These are phyloP conservation scores for Amanita thiersii DNA, from an alignment of 768 basidiomycete genomes.

Conservation along the genomic window DNA sequence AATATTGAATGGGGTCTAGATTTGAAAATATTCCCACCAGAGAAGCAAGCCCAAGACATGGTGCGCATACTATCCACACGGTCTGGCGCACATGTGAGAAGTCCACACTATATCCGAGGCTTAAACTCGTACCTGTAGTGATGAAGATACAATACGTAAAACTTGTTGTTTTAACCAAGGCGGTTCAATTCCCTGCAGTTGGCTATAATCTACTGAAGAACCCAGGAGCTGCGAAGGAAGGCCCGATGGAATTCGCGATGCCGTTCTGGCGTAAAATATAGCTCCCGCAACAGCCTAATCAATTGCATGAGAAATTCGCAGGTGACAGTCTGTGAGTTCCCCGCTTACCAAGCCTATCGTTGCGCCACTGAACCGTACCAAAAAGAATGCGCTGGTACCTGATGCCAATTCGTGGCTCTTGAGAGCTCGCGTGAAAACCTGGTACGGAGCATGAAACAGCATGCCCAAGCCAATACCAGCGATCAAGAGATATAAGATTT, in stretches of 20 bases:
- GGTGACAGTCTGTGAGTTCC: too few species aligned
- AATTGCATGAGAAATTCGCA: slow-evolving; percentile 10
- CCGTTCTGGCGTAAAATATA: slow-evolving; percentile 52
- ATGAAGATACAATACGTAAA: slow-evolving; percentile 45
- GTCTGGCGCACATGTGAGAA: slow-evolving; percentile 28
- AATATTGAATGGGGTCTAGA: background rate
- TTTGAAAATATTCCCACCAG: slow-evolving; percentile 32
- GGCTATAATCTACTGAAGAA: slow-evolving; percentile 48
- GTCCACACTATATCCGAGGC: slow-evolving; percentile 1
- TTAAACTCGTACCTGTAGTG: slow-evolving; percentile 43
- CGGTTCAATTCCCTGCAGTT: slow-evolving; percentile 38
- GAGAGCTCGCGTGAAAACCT: slow-evolving; percentile 64
- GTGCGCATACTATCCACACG: slow-evolving; percentile 69
- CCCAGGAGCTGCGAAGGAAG: slow-evolving; percentile 31
- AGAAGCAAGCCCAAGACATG: slow-evolving; percentile 57
- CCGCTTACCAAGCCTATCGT: slow-evolving; percentile 67
- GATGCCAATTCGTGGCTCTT: slow-evolving; percentile 61
- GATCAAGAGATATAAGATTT: slow-evolving; percentile 56
- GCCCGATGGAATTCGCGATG: slow-evolving; percentile 39
- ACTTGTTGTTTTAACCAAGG: slow-evolving; percentile 34
- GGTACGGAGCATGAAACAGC: slow-evolving; percentile 82
- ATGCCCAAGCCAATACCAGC: slow-evolving; percentile 76
- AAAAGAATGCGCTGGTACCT: slow-evolving; percentile 81
- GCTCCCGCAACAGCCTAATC: slow-evolving; percentile 69
- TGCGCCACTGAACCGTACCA: slow-evolving; percentile 82